Evolutionary conservation across 306 rosid species (phyloP), one percentile per base, ranked within the genome.

Genomic region (Luffa acutangula): DNA sequence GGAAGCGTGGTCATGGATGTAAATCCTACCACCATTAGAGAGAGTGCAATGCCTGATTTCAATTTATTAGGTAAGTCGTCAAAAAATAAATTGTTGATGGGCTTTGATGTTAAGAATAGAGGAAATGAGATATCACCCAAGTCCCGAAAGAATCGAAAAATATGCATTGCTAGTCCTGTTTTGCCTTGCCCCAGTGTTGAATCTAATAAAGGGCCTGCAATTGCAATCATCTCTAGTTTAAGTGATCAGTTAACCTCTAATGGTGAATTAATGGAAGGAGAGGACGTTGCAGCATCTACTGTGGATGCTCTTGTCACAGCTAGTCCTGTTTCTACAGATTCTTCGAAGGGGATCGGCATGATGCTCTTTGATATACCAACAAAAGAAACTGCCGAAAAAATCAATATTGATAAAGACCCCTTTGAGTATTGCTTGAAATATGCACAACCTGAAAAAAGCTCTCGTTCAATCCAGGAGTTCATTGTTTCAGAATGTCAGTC

Each of bases 131-230:
- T 63, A 79, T 83, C 88, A 17, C 80, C 80, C 2, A 66, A 78
- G 81, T 62, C 77, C 80, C 85, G 75, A 81, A 83, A 87, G 79
- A 87, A 78, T 57, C 83, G 66, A 79, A 91, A 89, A 80, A 79
- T 78, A 33, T 79, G 84, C 45, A 59, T 77, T 70, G 43, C 82
- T 78, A 33, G 43, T 81, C 80, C 77, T 67, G 79, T n/a, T 62
- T 53, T 64, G 66, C 59, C 83, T 10, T 45, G 82, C 69, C 79
- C 79, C 65, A 77, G 78, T 80, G 71, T 81, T 25, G 87, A 87
- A 81, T 75, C 60, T 33, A 83, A 82, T 76, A 87, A 84, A 57
- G 81, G 71, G 59, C 58, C 85, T 6, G 76, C 77, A 78, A 81
- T 73, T 66, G 67, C 83, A 49, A 67, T 84, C 80, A 76, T 83